Evolutionary conservation across 352 stramenopile species (phyloP).

Genomic region (Pythium aristosporum): DNA sequence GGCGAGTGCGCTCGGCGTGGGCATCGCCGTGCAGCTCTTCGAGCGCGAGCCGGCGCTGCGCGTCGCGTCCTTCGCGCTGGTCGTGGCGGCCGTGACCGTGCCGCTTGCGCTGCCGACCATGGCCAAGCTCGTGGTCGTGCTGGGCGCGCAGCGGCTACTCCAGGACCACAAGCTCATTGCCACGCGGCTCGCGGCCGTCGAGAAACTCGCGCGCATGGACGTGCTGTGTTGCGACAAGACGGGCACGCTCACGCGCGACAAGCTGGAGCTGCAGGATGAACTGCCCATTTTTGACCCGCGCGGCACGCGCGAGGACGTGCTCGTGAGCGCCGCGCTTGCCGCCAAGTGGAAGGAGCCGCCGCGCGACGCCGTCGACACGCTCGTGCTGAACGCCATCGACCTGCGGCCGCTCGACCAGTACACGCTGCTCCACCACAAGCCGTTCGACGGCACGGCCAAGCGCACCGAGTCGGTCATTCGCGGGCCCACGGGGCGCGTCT

Average conservation of each 20-base stretch:
- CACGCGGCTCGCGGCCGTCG: constrained; percentile 88
- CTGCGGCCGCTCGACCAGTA: constrained; percentile 82
- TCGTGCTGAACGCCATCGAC: constrained; percentile 88
- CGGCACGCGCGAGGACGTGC: constrained; percentile 83
- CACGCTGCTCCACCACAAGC: constrained; percentile 76
- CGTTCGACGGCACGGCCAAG: constrained; percentile 88
- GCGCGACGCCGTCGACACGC: constrained; percentile 93
- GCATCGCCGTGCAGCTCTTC: constrained; percentile 86
- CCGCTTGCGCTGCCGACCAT: constrained; percentile 94
- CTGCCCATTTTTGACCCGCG: constrained; percentile 82
- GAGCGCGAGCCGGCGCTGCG: constrained; percentile 76
- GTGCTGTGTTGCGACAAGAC: constrained; percentile 97
- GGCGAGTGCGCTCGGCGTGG: constrained; percentile 81
- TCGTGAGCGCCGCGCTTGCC: constrained; percentile 90
- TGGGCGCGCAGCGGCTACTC: constrained; percentile 88
- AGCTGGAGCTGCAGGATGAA: constrained; percentile 93
- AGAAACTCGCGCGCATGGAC: constrained; percentile 92
- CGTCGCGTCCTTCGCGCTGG: constrained; percentile 85
- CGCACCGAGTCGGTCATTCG: constrained; percentile 91
- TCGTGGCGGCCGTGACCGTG: constrained; percentile 91
- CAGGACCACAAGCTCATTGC: constrained; percentile 92
- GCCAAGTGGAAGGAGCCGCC: constrained; percentile 94
- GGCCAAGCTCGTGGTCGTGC: constrained; percentile 90
- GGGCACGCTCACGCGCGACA: constrained; percentile 93
- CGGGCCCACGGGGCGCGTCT: constrained; percentile 71